A percentile compares a stretch with the other conserved stretches of the same genome.
Conservation (phyloP, 1,284 basidiomycete species). For the Leccinum angustisporum region DNA sequence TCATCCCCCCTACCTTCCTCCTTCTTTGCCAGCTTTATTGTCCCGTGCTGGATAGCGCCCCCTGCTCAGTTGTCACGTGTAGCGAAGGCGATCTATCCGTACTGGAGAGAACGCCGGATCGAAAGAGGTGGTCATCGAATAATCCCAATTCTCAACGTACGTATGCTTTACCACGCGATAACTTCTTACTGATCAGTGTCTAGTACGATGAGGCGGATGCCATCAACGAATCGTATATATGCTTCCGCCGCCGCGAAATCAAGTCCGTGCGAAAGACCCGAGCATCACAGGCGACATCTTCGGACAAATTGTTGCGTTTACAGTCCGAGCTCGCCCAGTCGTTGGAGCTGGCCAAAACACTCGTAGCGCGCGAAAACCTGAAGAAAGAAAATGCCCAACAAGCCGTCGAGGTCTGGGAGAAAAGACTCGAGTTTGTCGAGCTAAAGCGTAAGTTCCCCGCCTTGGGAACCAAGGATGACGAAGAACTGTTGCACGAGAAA, state of each 20-base stretch:
- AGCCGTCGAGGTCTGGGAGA: slow-evolving; percentile 75
- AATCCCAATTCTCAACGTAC: slow-evolving; percentile 77
- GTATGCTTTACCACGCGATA: slow-evolving; percentile 20
- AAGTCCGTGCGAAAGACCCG: slow-evolving; percentile 95
- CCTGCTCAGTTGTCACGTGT: slow-evolving; percentile 58
- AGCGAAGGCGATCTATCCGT: slow-evolving; percentile 71
- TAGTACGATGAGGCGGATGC: slow-evolving; percentile 92
- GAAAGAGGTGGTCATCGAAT: slow-evolving; percentile 77
- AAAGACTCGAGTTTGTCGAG: slow-evolving; percentile 72
- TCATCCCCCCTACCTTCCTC: slow-evolving; percentile 53
- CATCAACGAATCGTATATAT: slow-evolving; percentile 92
- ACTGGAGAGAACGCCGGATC: slow-evolving; percentile 79
- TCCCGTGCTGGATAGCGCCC: slow-evolving; percentile 62
- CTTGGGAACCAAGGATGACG: slow-evolving; percentile 73
- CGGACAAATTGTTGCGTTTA: slow-evolving; percentile 83
- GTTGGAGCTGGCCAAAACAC: slow-evolving; percentile 68
- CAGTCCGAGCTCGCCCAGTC: slow-evolving; percentile 76
- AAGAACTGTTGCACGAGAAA: slow-evolving; percentile 80
- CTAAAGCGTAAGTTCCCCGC: slow-evolving; percentile 77
- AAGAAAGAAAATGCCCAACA: slow-evolving; percentile 69
- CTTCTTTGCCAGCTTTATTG: slow-evolving; percentile 61
- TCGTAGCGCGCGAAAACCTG: slow-evolving; percentile 70
- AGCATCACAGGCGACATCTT: slow-evolving; percentile 83
- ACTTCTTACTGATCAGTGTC: slow-evolving; percentile 9
- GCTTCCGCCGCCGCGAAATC: slow-evolving; percentile 94